Evolutionary conservation across 352 stramenopile genomes (phyloP).

Genomic region (Globisporangium acanthophoron): DNA sequence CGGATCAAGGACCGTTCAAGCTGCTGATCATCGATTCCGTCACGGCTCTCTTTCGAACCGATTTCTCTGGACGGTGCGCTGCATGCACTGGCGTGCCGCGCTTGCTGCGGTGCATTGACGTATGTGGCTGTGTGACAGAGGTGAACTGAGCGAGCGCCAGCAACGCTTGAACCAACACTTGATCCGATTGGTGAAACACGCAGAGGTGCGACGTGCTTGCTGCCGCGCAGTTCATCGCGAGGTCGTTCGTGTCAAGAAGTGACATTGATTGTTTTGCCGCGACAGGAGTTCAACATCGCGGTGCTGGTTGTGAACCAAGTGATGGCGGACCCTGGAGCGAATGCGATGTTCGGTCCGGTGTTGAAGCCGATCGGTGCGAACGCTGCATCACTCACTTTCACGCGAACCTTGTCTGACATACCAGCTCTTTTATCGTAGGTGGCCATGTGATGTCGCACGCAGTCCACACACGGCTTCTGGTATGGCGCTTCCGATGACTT

Average conservation of each 20-base stretch:
- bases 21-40: conserved; percentile 90
- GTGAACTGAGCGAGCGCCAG: conserved; percentile 68
- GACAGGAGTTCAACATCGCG: conserved; percentile 92
- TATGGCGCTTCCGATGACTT: conserved; percentile 18
- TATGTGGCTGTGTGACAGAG: conserved; percentile 19
- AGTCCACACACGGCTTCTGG: conserved; percentile 93
- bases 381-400: not conserved
- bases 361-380: conserved; percentile 77
- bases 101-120: not conserved
- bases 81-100: not conserved
- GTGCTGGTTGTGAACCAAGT: conserved; percentile 91
- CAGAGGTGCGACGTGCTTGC: conserved; percentile 32
- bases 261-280: not conserved
- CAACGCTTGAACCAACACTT: conserved; percentile 89
- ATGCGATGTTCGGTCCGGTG: conserved; percentile 75
- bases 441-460: conserved; percentile 96
- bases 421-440: conserved; percentile 19
- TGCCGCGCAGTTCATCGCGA: not conserved
- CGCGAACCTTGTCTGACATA: not conserved
- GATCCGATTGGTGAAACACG: conserved; percentile 76
- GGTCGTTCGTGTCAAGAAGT: not conserved
- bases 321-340: conserved; percentile 83
- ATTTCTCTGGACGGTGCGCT: conserved; percentile 74
- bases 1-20: conserved; percentile 66
- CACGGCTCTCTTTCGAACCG: conserved; percentile 87